Conservation (phyloP, 2,329 filamentous ascomycete genomes). For the Cladosporium sp. region DNA sequence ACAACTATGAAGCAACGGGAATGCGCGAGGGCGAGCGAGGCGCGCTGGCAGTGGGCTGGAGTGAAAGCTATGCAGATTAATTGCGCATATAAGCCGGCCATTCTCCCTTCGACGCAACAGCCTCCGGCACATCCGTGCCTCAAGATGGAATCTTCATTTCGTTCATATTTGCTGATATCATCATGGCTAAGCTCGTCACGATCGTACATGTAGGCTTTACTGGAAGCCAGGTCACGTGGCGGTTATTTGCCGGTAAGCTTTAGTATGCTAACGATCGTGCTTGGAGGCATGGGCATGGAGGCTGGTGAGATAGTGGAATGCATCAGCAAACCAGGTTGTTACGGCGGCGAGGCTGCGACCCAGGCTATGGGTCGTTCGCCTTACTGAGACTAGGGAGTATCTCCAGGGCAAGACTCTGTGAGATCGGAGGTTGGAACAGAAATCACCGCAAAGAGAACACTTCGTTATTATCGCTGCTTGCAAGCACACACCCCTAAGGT, state of each 20-base stretch:
- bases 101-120: not conserved
- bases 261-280: conserved; percentile 22
- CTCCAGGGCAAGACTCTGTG: not conserved
- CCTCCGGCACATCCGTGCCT: not conserved
- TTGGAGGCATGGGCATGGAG: conserved; percentile 28
- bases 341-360: conserved; percentile 28
- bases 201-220: conserved; percentile 42
- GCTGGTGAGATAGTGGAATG: conserved; percentile 32
- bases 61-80: too few relatives aligned
- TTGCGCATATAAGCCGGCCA: not conserved
- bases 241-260: not conserved
- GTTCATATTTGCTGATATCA: too few relatives aligned
- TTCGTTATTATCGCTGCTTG: too few relatives aligned
- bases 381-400: not conserved
- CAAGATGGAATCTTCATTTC: too few relatives aligned
- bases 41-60: not conserved
- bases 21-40: not conserved
- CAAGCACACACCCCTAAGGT: too few relatives aligned
- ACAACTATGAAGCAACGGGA: not conserved
- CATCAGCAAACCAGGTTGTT: conserved; percentile 30
- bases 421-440: not conserved
- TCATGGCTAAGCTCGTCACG: conserved; percentile 35
- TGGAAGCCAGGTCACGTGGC: conserved; percentile 23
- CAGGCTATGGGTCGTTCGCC: not conserved
- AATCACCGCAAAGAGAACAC: too few relatives aligned